A percentile compares a stretch with the other conserved stretches of the same genome.
These are phyloP conservation scores for Cryptococcus jaspeensis DNA, from an alignment of 1,284 basidiomycete genomes.

Conservation along the genomic window DNA sequence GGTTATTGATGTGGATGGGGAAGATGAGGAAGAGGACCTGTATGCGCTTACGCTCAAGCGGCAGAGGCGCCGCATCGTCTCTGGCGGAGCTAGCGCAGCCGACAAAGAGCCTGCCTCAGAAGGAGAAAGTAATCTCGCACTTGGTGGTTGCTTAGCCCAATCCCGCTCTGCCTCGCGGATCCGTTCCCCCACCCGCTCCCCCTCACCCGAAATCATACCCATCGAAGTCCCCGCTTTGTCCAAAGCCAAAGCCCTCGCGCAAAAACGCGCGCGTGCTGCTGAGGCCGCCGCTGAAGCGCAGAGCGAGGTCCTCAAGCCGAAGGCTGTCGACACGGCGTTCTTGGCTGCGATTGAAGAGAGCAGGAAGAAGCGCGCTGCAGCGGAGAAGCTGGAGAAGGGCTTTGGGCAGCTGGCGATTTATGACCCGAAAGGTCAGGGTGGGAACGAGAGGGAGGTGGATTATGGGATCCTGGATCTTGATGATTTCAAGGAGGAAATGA, in stretches of 20 bases:
- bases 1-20: conserved; percentile 33
- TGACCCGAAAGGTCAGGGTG: conserved; percentile 57
- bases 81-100: neutral
- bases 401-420: conserved; percentile 78
- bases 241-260: too few relatives aligned
- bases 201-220: too few relatives aligned
- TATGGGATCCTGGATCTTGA: conserved; percentile 61
- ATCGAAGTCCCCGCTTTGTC: too few relatives aligned
- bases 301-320: too few relatives aligned
- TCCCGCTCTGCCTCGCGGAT: neutral
- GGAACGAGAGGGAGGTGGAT: conserved; percentile 58
- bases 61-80: neutral
- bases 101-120: neutral
- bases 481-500: conserved; percentile 70
- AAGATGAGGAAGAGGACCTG: conserved; percentile 26
- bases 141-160: neutral
- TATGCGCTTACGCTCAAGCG: conserved; percentile 15
- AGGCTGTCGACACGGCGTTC: too few relatives aligned
- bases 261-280: too few relatives aligned
- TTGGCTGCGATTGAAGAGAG: too few relatives aligned
- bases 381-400: conserved; percentile 73
- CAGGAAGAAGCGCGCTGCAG: too few relatives aligned
- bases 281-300: too few relatives aligned
- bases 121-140: neutral
- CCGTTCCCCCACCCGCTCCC: too few relatives aligned